Evolutionary conservation across 441 rosid species (phyloP).

Genomic region (Populus trichocarpa): DNA sequence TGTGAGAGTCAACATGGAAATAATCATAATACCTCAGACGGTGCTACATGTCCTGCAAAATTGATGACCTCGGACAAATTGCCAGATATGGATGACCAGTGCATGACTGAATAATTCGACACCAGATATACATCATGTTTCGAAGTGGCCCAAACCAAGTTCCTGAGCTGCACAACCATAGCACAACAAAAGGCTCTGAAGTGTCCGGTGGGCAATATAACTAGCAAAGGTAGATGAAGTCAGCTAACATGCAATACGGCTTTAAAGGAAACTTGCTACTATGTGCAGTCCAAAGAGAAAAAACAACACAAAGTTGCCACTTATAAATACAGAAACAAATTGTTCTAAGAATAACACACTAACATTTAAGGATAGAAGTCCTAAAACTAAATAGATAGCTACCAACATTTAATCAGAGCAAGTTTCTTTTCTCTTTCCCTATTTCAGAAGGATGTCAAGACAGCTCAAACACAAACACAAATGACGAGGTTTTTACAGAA

Average conservation of each 20-base stretch:
- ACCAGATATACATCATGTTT: slow-evolving; percentile 83
- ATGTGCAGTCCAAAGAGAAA: background rate
- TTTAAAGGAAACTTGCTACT: background rate
- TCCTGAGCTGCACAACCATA: slow-evolving; percentile 68
- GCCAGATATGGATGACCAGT: slow-evolving; percentile 80
- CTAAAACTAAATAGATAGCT: background rate
- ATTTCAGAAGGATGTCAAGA: background rate
- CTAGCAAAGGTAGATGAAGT: background rate
- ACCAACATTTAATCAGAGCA: background rate
- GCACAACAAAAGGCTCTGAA: slow-evolving; percentile 6
- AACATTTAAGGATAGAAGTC: background rate
- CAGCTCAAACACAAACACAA: background rate
- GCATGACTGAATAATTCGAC: slow-evolving; percentile 76
- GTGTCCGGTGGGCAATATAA: background rate
- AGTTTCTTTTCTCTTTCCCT: background rate
- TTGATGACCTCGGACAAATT: slow-evolving; percentile 66
- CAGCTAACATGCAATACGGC: background rate
- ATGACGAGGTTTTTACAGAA: background rate
- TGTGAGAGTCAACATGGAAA: background rate
- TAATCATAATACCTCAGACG: slow-evolving; percentile 57
- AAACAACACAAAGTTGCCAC: background rate
- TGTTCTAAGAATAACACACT: background rate
- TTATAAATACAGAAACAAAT: background rate
- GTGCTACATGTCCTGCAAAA: slow-evolving; percentile 91
- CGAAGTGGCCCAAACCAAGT: slow-evolving; percentile 89